Conservation (phyloP, 495 filamentous ascomycete genomes). For the Bacidia gigantensis region DNA sequence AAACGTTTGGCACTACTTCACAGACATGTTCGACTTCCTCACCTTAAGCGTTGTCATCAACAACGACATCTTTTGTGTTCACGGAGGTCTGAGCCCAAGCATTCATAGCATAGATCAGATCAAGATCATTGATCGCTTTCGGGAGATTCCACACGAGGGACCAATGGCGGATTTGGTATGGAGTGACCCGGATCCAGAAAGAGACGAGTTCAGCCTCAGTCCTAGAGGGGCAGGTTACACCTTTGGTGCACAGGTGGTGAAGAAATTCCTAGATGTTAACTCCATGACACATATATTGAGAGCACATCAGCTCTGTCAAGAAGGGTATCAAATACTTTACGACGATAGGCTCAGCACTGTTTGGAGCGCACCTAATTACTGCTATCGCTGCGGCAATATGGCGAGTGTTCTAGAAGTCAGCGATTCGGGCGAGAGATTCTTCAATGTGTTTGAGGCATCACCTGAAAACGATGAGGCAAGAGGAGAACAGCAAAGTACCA, state of each 20-base stretch:
- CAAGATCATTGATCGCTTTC: conserved; percentile 96
- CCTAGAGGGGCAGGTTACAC: conserved; percentile 93
- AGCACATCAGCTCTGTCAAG: conserved; percentile 93
- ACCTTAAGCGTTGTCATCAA: conserved; percentile 95
- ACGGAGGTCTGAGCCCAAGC: conserved; percentile 85
- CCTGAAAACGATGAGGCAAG: conserved; percentile 90
- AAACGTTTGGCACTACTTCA: conserved; percentile 98
- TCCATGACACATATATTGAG: conserved; percentile 92
- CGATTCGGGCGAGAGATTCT: conserved; percentile 77
- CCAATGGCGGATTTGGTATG: conserved; percentile 99
- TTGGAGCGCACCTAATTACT: conserved; percentile 96
- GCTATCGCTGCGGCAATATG: conserved; percentile 92
- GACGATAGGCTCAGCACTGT: conserved; percentile 90
- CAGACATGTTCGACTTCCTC: conserved; percentile 98
- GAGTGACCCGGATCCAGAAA: conserved; percentile 90
- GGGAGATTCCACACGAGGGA: conserved; percentile 95
- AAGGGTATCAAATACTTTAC: conserved; percentile 91
- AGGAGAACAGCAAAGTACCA: conserved; percentile 54
- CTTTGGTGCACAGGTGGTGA: conserved; percentile 91
- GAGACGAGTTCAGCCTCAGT: conserved; percentile 90
- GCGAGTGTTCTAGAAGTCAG: conserved; percentile 93
- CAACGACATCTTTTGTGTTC: conserved; percentile 96
- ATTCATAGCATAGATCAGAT: conserved; percentile 99
- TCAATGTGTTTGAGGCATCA: conserved; percentile 94
- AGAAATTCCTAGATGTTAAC: conserved; percentile 95